These are phyloP conservation scores for Talaromyces sp. DNA, from an alignment of 2,329 filamentous ascomycete genomes.

Conservation along the genomic window DNA sequence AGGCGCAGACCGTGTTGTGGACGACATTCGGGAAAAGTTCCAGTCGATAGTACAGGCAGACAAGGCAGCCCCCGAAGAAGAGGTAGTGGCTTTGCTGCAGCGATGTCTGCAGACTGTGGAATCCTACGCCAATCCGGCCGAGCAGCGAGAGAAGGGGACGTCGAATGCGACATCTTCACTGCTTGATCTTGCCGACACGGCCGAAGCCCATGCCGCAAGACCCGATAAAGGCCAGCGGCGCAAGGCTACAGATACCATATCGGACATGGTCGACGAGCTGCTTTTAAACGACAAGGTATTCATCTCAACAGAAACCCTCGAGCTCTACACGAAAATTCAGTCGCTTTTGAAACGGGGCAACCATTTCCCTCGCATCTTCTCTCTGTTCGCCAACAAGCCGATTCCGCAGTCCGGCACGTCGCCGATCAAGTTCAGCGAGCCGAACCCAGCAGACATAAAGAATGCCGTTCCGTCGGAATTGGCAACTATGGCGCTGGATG, in stretches of 20 bases:
- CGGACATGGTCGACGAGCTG: slow-evolving; percentile 61
- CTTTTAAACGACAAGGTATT: slow-evolving; percentile 71
- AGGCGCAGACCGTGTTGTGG: slow-evolving; percentile 22
- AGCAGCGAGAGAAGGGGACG: slow-evolving; percentile 23
- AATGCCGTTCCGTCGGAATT: slow-evolving; percentile 68
- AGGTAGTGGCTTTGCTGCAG: slow-evolving; percentile 29
- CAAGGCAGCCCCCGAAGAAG: slow-evolving; percentile 31
- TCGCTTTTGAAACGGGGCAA: slow-evolving; percentile 67
- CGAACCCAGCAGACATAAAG: slow-evolving; percentile 64
- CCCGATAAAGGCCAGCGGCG: slow-evolving; percentile 27
- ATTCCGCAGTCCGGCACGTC: slow-evolving; percentile 59
- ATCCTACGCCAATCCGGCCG: slow-evolving; percentile 21
- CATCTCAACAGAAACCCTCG: slow-evolving; percentile 69
- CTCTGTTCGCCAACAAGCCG: slow-evolving; percentile 80
- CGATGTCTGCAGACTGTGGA: slow-evolving; percentile 31
- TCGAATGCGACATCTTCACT: slow-evolving; percentile 37
- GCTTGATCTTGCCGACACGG: slow-evolving; percentile 37
- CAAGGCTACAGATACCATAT: slow-evolving; percentile 43
- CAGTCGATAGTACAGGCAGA: slow-evolving; percentile 25
- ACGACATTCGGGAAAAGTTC: slow-evolving; percentile 24
- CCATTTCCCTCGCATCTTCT: slow-evolving; percentile 73
- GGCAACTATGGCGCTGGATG: slow-evolving; percentile 69
- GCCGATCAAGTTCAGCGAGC: slow-evolving; percentile 55
- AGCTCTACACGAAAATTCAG: slow-evolving; percentile 72
- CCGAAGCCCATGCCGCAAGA: slow-evolving; percentile 20